Evolutionary conservation across 2,329 filamentous ascomycete species (phyloP), one percentile per base, ranked within the genome.

Genomic region (Aspergillus amoenus): DNA sequence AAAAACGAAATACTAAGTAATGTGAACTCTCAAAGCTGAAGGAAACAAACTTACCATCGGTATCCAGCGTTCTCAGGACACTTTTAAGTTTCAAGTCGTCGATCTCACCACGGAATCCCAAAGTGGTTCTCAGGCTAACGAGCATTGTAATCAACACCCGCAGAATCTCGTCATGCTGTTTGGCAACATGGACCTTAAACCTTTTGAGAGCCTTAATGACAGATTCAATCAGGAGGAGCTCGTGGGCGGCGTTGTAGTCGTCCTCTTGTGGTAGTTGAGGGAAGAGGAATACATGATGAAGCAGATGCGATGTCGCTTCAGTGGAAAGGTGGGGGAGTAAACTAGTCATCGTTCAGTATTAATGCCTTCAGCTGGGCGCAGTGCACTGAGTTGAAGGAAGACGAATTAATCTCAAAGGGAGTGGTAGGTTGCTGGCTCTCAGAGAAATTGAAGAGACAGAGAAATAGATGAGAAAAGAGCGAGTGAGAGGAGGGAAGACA

Each of bases 201-300:
- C 47, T n/a, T 3, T 34, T n/a, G 9, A 69, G 55, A 2, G 64
- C 58, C 11, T 60, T 47, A n/a, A 68, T 59, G 7, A 63, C 52
- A 9, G 27, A 48, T 9, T 66, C 56, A 9, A 66, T 46, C 6
- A 70, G 52, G 17, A 56, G 34, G 15, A 41, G 51, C 21, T 78
- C 75, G 30, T 71, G 46, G 5, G 54, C 27, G 42, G 55, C 18
- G 15, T 64, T 54, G 66, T 66, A 64, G 34, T 77, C 72, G 13
- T 73, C 67, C 43, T 64, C 34, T 48, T 81, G 73, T 0, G 80
- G 81, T 0, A 82, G 67, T 41, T 78, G 71, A 1, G 79, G 78
- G 0, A 81, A 81, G 0, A 83, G 71, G 18, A 82, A 79, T 1
- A 82, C 65, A 62, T 83, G 79, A 39, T 81, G 63, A 39, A 80